Conservation (phyloP, 352 stramenopile genomes). For the Hyaloperonospora brassicae region DNA sequence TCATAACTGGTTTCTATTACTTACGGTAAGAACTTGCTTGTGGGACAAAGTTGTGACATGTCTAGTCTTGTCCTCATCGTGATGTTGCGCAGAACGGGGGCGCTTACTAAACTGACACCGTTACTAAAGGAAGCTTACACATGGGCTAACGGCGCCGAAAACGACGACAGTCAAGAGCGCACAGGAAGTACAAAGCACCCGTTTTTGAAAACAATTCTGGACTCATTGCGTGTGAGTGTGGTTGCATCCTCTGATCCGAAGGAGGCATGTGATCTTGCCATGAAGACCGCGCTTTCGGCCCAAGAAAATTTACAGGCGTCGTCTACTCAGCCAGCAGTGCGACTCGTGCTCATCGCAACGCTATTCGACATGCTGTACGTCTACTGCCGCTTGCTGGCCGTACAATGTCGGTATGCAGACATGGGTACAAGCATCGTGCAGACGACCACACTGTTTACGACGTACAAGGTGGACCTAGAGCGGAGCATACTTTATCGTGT, state of each 20-base stretch:
- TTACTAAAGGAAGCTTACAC: slow-evolving; percentile 38
- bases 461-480: slow-evolving; percentile 39
- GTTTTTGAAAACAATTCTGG: slow-evolving; percentile 50
- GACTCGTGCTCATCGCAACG: slow-evolving; percentile 42
- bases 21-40: slow-evolving; percentile 32
- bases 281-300: slow-evolving; percentile 38
- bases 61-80: neutral
- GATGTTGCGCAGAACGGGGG: slow-evolving; percentile 29
- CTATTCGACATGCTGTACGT: slow-evolving; percentile 66
- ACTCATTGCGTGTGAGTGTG: slow-evolving; percentile 35
- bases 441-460: slow-evolving; percentile 47
- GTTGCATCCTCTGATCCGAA: slow-evolving; percentile 36
- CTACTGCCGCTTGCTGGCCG: slow-evolving; percentile 46
- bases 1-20: slow-evolving; percentile 48
- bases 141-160: slow-evolving; percentile 10
- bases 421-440: slow-evolving; percentile 53
- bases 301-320: slow-evolving; percentile 47
- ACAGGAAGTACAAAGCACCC: slow-evolving; percentile 19
- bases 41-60: neutral
- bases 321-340: slow-evolving; percentile 24
- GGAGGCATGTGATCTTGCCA: slow-evolving; percentile 41
- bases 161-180: slow-evolving; percentile 8
- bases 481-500: slow-evolving; percentile 39
- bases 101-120: slow-evolving; percentile 32
- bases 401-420: slow-evolving; percentile 60